These are phyloP conservation scores for Kluyveromyces sp. DNA, from an alignment of 1,139 yeast species.

Conservation along the genomic window DNA sequence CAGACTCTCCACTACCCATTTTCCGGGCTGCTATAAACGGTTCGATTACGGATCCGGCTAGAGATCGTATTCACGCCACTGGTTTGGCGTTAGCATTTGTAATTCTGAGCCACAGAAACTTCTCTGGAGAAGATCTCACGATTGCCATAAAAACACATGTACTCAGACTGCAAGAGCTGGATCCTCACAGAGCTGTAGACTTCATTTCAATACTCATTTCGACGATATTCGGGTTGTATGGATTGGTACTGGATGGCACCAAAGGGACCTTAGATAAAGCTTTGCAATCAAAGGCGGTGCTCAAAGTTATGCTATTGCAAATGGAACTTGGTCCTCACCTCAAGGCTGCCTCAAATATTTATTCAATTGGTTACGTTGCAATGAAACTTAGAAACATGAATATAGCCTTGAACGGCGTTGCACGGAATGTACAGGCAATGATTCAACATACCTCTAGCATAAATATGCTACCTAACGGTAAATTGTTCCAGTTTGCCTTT, in stretches of 20 bases:
- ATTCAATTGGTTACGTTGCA: constrained; percentile 30
- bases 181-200: constrained; percentile 23
- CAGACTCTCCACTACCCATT: constrained; percentile 16
- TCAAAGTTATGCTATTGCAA: constrained; percentile 30
- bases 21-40: constrained; percentile 19
- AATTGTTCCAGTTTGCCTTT: constrained; percentile 30
- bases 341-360: constrained; percentile 19
- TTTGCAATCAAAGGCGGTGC: constrained; percentile 32
- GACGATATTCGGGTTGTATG: constrained; percentile 29
- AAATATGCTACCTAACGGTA: constrained; percentile 25
- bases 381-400: constrained; percentile 30
- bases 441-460: constrained; percentile 30
- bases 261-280: constrained; percentile 32
- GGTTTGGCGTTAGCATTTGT: constrained; percentile 33
- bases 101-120: constrained; percentile 30
- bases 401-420: constrained; percentile 33
- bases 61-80: constrained; percentile 26
- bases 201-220: constrained; percentile 27
- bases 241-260: constrained; percentile 31
- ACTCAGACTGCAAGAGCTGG: constrained; percentile 18
- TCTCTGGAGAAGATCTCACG: constrained; percentile 31
- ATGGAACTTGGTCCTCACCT: constrained; percentile 30
- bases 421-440: constrained; percentile 26
- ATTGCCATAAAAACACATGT: constrained; percentile 31
- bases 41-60: constrained; percentile 13